These are phyloP conservation scores for Immersiporthe knoxdaviesiana DNA, from an alignment of 2,329 filamentous ascomycete genomes.

Conservation along the genomic window DNA sequence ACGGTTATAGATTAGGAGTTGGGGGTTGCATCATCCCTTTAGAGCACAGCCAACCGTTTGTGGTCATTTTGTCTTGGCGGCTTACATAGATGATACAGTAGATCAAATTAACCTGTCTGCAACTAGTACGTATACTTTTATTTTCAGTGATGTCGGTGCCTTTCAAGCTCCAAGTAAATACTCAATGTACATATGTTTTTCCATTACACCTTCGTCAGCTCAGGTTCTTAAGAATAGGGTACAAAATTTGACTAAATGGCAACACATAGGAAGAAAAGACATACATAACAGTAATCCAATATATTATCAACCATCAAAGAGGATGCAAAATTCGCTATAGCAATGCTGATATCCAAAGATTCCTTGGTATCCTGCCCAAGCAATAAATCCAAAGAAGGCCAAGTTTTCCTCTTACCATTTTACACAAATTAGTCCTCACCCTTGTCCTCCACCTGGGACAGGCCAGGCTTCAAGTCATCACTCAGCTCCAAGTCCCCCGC, in stretches of 20 bases:
- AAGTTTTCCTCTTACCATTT: too few relatives aligned
- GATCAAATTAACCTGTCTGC: not conserved
- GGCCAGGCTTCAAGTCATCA: slow-evolving; percentile 34
- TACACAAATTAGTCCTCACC: slow-evolving; percentile 18
- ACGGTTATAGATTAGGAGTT: too few relatives aligned
- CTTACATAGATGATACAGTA: not conserved
- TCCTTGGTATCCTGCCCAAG: not conserved
- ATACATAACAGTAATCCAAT: not conserved
- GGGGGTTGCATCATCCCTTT: not conserved
- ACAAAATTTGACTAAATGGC: too few relatives aligned
- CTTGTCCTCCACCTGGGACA: slow-evolving; percentile 36
- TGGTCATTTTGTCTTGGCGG: not conserved
- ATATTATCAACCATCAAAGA: not conserved
- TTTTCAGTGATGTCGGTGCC: not conserved
- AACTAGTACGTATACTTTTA: not conserved
- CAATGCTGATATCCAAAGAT: not conserved
- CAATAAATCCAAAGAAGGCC: not conserved
- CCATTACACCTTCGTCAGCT: too few relatives aligned
- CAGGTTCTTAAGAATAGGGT: too few relatives aligned
- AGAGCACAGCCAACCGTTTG: not conserved
- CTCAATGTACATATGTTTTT: too few relatives aligned
- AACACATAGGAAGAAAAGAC: not conserved
- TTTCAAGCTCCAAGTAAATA: too few relatives aligned
- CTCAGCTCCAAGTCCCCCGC: slow-evolving; percentile 30
- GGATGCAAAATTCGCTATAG: not conserved